Base-by-base conservation (phyloP, 2,329 filamentous ascomycete genomes). In the Colletotrichum musicola region DNA sequence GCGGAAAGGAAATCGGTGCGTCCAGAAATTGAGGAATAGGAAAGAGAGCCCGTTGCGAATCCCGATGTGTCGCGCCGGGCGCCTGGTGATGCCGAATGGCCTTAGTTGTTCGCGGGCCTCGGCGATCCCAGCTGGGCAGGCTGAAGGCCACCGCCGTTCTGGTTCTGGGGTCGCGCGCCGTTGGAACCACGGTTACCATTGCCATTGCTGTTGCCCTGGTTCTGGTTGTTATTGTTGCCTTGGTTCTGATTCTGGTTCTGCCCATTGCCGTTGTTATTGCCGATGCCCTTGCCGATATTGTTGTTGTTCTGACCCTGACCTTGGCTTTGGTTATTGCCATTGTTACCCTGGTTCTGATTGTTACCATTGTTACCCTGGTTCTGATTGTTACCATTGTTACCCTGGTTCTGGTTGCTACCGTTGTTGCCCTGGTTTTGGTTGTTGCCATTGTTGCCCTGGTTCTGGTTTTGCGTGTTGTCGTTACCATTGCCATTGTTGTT, bases 41-140 rank as follows among this genome's bases (percentile, higher is more conserved):
- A n/a, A 4, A 16, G 35, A 40, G 20, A n/a, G 10, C n/a, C 20
- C 57, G 25, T 20, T 25, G 46, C 18, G 30, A 60, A 51, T 20
- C 46, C 57, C 30, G 30, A 35, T 10, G 6, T 9, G 4, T 35
- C 30, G 30, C 30, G 30, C 30, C 7, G 30, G 30, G 30, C 9
- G 30, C 30, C 30, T 9, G 25, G 7, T 42, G 22, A 6, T 20
- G 50, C 4, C n/a, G 30, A 35, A 9, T 1, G 30, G 22, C 22
- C 20, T 35, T 50, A 64, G 49, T 68, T 68, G 30, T 30, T 58
- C 12, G 40, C 55, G 14, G 64, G 60, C 9, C 14, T 55, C 13
- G 61, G 40, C 7, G 61, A 42, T n/a, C 61, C 61, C 40, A 68
- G 18, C 16, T 44, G 40, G 4, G 65, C 65, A 35, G 65, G 65